Evolutionary conservation across 148 eudicot species (phyloP).

Genomic region (Amaranthus palmeri): DNA sequence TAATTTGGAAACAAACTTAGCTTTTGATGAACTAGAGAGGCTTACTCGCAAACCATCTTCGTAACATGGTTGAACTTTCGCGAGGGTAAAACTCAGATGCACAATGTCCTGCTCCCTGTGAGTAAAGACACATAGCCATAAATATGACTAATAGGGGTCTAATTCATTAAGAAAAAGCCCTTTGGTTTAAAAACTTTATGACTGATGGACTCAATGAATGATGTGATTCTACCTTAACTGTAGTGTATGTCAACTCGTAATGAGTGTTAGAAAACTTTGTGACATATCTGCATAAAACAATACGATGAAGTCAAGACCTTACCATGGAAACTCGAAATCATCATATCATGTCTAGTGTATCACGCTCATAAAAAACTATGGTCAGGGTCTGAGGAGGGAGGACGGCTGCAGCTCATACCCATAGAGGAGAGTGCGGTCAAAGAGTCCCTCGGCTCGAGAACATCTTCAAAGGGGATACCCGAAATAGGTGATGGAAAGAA

Average conservation of each 20-base stretch:
- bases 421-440: no score
- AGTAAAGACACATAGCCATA: not conserved
- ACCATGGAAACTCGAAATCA: not conserved
- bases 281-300: constrained; percentile 8
- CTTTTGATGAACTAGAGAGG: not conserved
- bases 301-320: not conserved
- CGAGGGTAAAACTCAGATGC: not conserved
- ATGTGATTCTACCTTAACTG: not conserved
- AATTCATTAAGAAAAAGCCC: no score
- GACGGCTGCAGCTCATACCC: no score
- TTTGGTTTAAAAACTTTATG: no score
- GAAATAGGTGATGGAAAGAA: not conserved
- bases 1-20: no score
- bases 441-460: no score
- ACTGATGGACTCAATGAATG: not conserved
- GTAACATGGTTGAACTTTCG: not conserved
- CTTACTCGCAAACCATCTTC: not conserved
- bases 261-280: not conserved
- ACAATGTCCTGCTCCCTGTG: constrained; percentile 12
- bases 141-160: no score
- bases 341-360: no score
- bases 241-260: constrained; percentile 10
- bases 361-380: no score
- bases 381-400: no score
- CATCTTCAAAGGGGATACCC: no score